Evolutionary conservation across 192 early-diverging fungal genomes (phyloP).

Genomic region (Anaeromyces robustus): DNA sequence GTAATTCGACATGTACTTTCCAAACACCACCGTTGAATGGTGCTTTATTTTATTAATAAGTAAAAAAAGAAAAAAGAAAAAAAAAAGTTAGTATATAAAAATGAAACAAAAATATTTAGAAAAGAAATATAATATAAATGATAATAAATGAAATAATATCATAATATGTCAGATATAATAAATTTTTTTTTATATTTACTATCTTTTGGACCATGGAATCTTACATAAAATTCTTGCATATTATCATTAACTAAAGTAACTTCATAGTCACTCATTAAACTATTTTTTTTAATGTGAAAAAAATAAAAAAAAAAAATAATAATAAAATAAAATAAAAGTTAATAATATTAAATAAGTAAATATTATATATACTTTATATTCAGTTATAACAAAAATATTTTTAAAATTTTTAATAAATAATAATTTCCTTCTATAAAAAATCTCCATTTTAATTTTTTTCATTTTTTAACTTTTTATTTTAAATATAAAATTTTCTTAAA

Average conservation of each 20-base stretch:
- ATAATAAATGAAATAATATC: not conserved
- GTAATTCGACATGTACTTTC: constrained; percentile 97
- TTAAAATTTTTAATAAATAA: no score
- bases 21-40: constrained; percentile 87
- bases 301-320: not conserved
- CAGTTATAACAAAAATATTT: no score
- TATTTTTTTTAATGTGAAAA: constrained; percentile 12
- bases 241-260: constrained; percentile 96
- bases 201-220: not conserved
- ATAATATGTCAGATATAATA: not conserved
- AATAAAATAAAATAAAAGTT: constrained; percentile 1
- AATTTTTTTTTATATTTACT: not conserved
- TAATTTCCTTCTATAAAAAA: no score
- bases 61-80: no score
- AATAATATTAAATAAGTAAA: no score
- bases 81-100: no score
- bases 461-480: no score
- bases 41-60: constrained; percentile 32
- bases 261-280: constrained; percentile 98
- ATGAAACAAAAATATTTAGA: no score
- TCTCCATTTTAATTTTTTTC: no score
- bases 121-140: no score
- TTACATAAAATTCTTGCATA: constrained; percentile 55
- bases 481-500: no score
- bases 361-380: no score